A percentile compares a stretch with the other conserved stretches of the same genome.
These are phyloP conservation scores for Orbilia oligospora DNA, from an alignment of 2,329 filamentous ascomycete species.

Conservation along the genomic window DNA sequence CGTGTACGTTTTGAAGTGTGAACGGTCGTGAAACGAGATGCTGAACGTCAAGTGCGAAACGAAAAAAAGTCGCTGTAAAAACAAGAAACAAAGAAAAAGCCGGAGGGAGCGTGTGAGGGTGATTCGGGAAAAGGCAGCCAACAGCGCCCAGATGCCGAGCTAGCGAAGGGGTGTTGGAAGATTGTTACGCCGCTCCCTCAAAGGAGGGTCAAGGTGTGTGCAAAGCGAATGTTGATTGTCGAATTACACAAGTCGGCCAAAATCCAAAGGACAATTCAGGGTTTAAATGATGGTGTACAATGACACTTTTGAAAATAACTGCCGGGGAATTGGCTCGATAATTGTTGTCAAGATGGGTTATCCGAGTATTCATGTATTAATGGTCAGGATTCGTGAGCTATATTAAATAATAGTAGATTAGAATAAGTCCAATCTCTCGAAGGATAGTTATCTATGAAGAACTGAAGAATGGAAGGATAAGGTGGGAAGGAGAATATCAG, in stretches of 20 bases:
- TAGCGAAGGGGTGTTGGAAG: conserved; percentile 15
- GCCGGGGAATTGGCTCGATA: conserved; percentile 2
- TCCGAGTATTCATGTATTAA: conserved; percentile 16
- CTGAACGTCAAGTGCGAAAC: conserved; percentile 34
- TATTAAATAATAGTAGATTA: conserved; percentile 52
- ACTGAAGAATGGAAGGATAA: neutral
- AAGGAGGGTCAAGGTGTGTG: neutral
- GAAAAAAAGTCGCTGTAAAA: conserved; percentile 43
- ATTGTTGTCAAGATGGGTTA: conserved; percentile 11
- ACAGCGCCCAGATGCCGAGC: conserved; percentile 17
- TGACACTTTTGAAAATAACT: conserved; percentile 1
- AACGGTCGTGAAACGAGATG: conserved; percentile 38
- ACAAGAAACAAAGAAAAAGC: conserved; percentile 11
- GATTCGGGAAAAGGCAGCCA: neutral
- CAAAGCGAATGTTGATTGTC: neutral
- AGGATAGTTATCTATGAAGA: conserved; percentile 37
- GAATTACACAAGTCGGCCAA: neutral
- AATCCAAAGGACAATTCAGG: conserved; percentile 10
- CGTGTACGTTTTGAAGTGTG: conserved; percentile 57
- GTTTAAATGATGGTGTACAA: conserved; percentile 15
- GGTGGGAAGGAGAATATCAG: neutral
- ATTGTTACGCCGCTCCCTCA: neutral
- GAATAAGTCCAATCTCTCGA: conserved; percentile 53
- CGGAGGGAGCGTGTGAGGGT: conserved; percentile 3
- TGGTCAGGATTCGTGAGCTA: conserved; percentile 57